These are phyloP conservation scores for Phycomyces nitens DNA, from an alignment of 192 early-diverging fungal genomes.

Conservation along the genomic window DNA sequence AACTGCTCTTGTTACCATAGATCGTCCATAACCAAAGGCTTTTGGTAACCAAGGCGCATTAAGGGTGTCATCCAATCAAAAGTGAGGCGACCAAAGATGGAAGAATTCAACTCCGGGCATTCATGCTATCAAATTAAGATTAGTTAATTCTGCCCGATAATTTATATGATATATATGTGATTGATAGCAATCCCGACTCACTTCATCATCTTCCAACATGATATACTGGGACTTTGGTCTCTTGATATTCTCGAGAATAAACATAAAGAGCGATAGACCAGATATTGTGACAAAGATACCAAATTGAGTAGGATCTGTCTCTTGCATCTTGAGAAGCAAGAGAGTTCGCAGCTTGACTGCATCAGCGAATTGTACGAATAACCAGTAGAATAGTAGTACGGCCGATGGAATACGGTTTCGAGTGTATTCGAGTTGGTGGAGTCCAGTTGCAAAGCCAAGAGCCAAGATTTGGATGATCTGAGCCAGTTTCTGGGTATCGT, in stretches of 20 bases:
- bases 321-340: slow-evolving; percentile 2
- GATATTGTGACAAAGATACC: slow-evolving; percentile 31
- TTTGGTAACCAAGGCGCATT: slow-evolving; percentile 73
- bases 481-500: neutral
- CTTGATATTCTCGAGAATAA: slow-evolving; percentile 41
- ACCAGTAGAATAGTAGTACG: slow-evolving; percentile 59
- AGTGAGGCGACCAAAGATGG: slow-evolving; percentile 77
- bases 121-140: slow-evolving; percentile 16
- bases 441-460: slow-evolving; percentile 24
- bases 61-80: slow-evolving; percentile 91
- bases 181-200: slow-evolving; percentile 11
- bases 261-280: slow-evolving; percentile 34
- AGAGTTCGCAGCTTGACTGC: slow-evolving; percentile 44
- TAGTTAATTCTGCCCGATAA: neutral
- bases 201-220: slow-evolving; percentile 32
- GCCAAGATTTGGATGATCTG: slow-evolving; percentile 1
- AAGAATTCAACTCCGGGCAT: slow-evolving; percentile 75
- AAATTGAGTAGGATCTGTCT: slow-evolving; percentile 11
- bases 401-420: slow-evolving; percentile 44
- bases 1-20: slow-evolving; percentile 58
- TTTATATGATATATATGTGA: too few species aligned
- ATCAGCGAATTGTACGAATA: slow-evolving; percentile 36
- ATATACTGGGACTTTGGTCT: slow-evolving; percentile 34
- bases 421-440: slow-evolving; percentile 34
- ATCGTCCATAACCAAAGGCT: slow-evolving; percentile 72